Percentiles rank a stretch among this genome's conserved stretches.
Evolutionary conservation across 495 filamentous ascomycete genomes (phyloP).

Genomic region (Penicilliopsis zonata): DNA sequence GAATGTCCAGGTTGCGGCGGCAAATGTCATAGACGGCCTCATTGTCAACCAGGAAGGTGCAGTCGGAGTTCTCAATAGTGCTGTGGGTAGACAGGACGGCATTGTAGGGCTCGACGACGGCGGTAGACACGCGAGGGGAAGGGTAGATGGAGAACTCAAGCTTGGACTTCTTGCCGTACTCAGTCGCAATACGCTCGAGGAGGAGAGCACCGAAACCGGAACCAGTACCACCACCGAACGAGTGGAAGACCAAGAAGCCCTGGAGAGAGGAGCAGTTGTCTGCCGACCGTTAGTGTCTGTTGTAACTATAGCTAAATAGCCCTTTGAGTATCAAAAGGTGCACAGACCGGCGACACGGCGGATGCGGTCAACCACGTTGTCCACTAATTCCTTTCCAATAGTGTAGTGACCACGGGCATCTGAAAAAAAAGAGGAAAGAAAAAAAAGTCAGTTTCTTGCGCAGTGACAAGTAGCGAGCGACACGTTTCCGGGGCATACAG

Average conservation of each 20-base stretch:
- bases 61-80: constrained; percentile 89
- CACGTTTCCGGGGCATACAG: constrained; percentile 30
- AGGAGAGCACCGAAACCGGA: constrained; percentile 84
- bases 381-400: constrained; percentile 82
- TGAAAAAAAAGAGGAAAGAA: too few species aligned
- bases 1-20: constrained; percentile 77
- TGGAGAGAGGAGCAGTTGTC: constrained; percentile 88
- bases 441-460: too few species aligned
- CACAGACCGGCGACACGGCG: constrained; percentile 66
- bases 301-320: too few species aligned
- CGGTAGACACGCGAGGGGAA: constrained; percentile 71
- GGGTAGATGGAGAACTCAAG: constrained; percentile 88
- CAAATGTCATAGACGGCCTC: constrained; percentile 92
- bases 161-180: constrained; percentile 93
- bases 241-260: constrained; percentile 90
- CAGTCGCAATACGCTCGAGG: constrained; percentile 74
- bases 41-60: constrained; percentile 87
- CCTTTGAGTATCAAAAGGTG: too few species aligned
- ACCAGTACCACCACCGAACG: constrained; percentile 84
- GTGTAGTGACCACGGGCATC: constrained; percentile 90
- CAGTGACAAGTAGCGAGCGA: too few species aligned
- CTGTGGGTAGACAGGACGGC: constrained; percentile 84
- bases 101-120: constrained; percentile 90
- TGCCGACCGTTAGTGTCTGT: constrained; percentile 21
- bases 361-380: constrained; percentile 72